Evolutionary conservation across 179 eudicot species (phyloP).

Genomic region (Actinidia arguta): DNA sequence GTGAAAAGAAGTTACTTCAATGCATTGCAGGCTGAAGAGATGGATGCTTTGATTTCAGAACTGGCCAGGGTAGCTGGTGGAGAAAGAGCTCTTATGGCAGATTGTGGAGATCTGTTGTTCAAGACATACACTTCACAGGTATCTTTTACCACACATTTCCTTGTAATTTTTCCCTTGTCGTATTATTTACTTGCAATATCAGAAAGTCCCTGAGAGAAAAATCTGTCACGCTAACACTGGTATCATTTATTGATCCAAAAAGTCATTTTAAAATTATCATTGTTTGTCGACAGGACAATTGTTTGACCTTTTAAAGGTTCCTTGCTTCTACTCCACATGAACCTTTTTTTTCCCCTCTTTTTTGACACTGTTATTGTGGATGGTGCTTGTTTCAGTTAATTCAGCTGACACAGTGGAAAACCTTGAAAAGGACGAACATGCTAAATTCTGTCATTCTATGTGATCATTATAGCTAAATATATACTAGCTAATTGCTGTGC

Average conservation of each 20-base stretch:
- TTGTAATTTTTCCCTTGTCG: background rate
- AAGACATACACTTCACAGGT: slow-evolving; percentile 63
- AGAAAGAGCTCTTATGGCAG: slow-evolving; percentile 62
- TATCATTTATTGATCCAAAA: background rate
- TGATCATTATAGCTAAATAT: too few relatives aligned
- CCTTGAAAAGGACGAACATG: background rate
- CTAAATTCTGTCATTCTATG: background rate
- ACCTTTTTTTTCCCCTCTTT: background rate
- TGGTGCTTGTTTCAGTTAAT: background rate
- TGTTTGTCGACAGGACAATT: background rate
- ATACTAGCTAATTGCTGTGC: background rate
- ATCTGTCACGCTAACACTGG: background rate
- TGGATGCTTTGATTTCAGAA: slow-evolving; percentile 53
- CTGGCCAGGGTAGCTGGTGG: slow-evolving; percentile 63
- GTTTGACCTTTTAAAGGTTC: background rate
- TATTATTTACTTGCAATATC: background rate
- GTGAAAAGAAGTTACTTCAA: background rate
- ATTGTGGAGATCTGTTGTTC: slow-evolving; percentile 66
- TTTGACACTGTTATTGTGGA: background rate
- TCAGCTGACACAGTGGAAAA: background rate
- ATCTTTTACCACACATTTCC: background rate
- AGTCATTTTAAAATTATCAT: background rate
- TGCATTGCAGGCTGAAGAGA: slow-evolving; percentile 69
- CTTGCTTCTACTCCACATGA: background rate
- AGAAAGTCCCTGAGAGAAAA: background rate